A percentile compares a stretch with the other conserved stretches of the same genome.
Evolutionary conservation across 75 land plant genomes (phyloP).

Genomic region (Adiantum capillusveneris): DNA sequence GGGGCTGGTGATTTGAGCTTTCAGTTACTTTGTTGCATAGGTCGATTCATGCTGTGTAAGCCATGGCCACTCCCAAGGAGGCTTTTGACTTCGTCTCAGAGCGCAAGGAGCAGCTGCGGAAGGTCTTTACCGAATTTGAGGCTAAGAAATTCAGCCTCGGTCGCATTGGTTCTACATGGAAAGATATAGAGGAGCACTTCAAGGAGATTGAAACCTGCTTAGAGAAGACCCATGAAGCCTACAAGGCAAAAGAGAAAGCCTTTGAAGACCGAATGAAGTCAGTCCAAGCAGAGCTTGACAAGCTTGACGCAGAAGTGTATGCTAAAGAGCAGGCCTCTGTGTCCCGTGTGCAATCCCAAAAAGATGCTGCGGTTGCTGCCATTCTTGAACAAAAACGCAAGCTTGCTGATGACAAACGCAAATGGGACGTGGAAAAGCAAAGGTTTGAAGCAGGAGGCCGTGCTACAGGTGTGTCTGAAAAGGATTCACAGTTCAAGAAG

Average conservation of each 20-base stretch:
- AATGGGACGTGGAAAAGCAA: no score
- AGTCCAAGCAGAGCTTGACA: constrained; percentile 12
- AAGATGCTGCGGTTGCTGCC: constrained; percentile 39
- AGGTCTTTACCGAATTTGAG: constrained; percentile 33
- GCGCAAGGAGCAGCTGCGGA: constrained; percentile 26
- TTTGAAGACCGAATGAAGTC: constrained; percentile 22
- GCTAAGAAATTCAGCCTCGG: constrained; percentile 10
- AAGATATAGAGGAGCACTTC: constrained; percentile 39
- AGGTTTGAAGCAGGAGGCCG: no score
- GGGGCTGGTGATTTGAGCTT: no score
- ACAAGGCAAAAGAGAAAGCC: constrained; percentile 24
- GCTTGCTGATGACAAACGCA: no score
- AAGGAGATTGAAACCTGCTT: constrained; percentile 20
- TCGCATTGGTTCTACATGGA: constrained; percentile 17
- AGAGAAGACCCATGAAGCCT: constrained; percentile 30
- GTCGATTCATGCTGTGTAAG: no score
- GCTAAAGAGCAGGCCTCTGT: constrained; percentile 36
- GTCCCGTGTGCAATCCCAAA: constrained; percentile 31
- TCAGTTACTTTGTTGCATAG: no score
- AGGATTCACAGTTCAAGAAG: no score
- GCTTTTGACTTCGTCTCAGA: no score
- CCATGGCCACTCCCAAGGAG: no score
- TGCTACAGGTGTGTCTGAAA: no score
- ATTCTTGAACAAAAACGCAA: constrained; percentile 23
- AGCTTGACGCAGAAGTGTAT: constrained; percentile 32